Evolutionary conservation across 2,329 filamentous ascomycete genomes (phyloP), one percentile per base, ranked within the genome.

Genomic region (Apiospora pterosperma): DNA sequence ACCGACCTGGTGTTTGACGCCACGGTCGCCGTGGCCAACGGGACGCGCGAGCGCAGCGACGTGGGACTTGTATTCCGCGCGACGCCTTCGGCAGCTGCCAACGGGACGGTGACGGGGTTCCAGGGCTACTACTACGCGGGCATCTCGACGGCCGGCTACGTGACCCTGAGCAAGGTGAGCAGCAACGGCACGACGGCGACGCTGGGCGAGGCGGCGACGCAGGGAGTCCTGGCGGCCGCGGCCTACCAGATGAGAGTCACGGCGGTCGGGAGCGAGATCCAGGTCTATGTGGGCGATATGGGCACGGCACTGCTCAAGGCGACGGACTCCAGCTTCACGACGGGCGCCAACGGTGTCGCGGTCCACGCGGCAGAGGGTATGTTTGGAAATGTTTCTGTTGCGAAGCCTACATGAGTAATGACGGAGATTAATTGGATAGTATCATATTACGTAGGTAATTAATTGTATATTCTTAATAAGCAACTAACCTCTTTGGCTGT

Each of bases 61-160:
- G 77, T 76, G 1, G 76, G 76, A 1, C 66, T 80, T 5, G 59
- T 79, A 28, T 80, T 80, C 67, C 74, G 77, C n/a, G 75, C 73
- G 5, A 67, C 69, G 8, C n/a, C 16, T 42, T 3, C 7, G 62
- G 70, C 0, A 64, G 64, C 0, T 38, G 61, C 10, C 4, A 65
- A 66, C 36, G 55, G 66, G 5, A 72, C 76, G 41, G 69, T 70
- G 0, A 73, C 72, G 8, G 28, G n/a, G 16, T 34, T 55, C 8
- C 14, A 39, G 19, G 38, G 36, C 3, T 28, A 34, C 21, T 55
- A 67, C 59, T 58, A 70, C 42, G 65, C 62, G 1, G 70, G 70
- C 38, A 59, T 21, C 61, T 60, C 61, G 25, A 21, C 59, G 21
- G 21, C 36, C 12, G 68, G 67, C 62, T 68, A 67, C 1, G 34